A percentile compares a stretch with the other conserved stretches of the same genome.
Evolutionary conservation across 169 alveolate species (phyloP).

Genomic region (Perkinsus olseni): DNA sequence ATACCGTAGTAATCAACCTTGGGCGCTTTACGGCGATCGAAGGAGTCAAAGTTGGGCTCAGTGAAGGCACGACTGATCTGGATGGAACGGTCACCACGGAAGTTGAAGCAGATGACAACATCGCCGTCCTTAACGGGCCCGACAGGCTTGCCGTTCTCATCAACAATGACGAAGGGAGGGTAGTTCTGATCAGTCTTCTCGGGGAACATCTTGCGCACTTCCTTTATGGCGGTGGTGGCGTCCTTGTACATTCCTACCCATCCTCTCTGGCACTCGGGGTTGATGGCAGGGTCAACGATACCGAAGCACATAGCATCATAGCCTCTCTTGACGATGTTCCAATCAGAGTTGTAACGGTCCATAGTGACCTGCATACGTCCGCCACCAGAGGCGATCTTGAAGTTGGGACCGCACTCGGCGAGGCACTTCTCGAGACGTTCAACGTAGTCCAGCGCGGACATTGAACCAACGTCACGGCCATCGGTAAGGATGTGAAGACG

Average conservation of each 20-base stretch:
- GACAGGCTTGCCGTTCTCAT: neutral
- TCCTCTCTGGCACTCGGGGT: neutral
- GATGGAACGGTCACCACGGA: conserved; percentile 3
- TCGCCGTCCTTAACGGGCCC: neutral
- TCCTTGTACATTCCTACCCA: neutral
- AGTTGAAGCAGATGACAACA: neutral
- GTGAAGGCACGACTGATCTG: conserved; percentile 5
- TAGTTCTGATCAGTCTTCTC: conserved; percentile 3
- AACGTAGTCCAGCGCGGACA: neutral
- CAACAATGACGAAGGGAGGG: neutral
- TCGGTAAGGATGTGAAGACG: neutral
- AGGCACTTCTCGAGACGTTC: neutral
- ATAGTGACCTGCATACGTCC: neutral
- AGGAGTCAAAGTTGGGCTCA: neutral
- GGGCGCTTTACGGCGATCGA: neutral
- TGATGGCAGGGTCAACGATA: neutral
- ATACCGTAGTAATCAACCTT: conserved; percentile 2
- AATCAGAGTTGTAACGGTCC: neutral
- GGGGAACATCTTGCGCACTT: neutral
- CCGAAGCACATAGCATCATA: neutral
- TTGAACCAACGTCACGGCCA: neutral
- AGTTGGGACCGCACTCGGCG: neutral
- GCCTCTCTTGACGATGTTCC: conserved; percentile 2
- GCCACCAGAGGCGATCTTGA: conserved; percentile 3
- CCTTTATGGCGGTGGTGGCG: neutral